These are phyloP conservation scores for Acorus gramineus DNA, from an alignment of 106 monocot genomes.

Conservation along the genomic window DNA sequence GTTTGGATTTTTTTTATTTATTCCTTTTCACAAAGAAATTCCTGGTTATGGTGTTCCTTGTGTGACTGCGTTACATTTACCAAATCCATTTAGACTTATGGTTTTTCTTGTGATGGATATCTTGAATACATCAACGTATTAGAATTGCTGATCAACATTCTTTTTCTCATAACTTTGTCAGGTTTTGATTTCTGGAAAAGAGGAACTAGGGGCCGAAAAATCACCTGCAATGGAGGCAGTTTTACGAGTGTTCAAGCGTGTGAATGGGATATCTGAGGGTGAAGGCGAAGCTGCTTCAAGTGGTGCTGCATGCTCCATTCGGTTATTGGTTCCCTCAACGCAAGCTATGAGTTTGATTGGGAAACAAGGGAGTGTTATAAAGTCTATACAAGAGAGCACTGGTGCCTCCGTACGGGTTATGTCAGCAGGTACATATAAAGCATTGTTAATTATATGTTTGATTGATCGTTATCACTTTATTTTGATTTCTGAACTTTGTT, in stretches of 20 bases:
- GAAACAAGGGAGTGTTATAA: conserved; percentile 67
- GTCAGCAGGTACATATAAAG: conserved; percentile 42
- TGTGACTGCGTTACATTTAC: too few relatives aligned
- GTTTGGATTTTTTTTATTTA: too few relatives aligned
- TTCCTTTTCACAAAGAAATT: too few relatives aligned
- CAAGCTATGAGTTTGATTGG: conserved; percentile 87
- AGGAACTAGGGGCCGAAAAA: conserved; percentile 61
- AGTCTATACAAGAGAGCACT: conserved; percentile 71
- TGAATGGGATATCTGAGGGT: conserved; percentile 45
- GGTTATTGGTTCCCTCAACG: conserved; percentile 50
- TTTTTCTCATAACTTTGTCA: conserved; percentile 12
- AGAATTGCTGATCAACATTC: background rate
- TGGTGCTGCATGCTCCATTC: conserved; percentile 31
- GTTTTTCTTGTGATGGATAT: too few relatives aligned
- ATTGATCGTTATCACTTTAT: background rate
- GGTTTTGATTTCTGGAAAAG: conserved; percentile 81
- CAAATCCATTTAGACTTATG: too few relatives aligned
- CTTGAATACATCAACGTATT: too few relatives aligned
- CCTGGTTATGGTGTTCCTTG: too few relatives aligned
- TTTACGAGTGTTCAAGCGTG: conserved; percentile 66
- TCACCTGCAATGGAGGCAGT: conserved; percentile 85
- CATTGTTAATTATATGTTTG: background rate
- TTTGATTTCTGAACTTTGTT: background rate
- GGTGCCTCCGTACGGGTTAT: conserved; percentile 56
- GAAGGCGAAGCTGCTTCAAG: conserved; percentile 21